A percentile compares a stretch with the other conserved stretches of the same genome.
phyloP scores from a whole-genome alignment of 2,329 filamentous ascomycete genomes.

The Thelonectria blattea region DNA sequence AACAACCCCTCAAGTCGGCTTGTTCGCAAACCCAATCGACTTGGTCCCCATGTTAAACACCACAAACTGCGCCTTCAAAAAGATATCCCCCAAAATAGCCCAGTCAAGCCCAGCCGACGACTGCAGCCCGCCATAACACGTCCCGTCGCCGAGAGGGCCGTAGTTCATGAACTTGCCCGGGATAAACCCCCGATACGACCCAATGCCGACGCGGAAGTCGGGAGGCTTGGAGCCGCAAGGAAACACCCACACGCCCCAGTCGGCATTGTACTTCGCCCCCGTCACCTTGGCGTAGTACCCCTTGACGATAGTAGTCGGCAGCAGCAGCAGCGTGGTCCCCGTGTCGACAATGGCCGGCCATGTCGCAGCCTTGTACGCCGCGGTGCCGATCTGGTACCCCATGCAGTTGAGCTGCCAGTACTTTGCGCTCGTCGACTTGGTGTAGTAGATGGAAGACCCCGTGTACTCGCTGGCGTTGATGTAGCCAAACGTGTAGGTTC shows the following conservation, averaged over 20 bases:
- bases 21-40: conserved; percentile 49
- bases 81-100: conserved; percentile 48
- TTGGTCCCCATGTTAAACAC: conserved; percentile 46
- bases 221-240: conserved; percentile 60
- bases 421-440: conserved; percentile 54
- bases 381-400: conserved; percentile 59
- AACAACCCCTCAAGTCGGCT: conserved; percentile 30
- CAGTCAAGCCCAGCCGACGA: conserved; percentile 45
- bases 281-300: conserved; percentile 66
- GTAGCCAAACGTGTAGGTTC: conserved; percentile 51
- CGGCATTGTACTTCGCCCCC: conserved; percentile 53
- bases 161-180: conserved; percentile 49
- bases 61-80: conserved; percentile 53
- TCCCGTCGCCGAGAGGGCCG: conserved; percentile 31
- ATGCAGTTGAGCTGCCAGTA: conserved; percentile 68
- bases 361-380: conserved; percentile 35
- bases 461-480: conserved; percentile 64
- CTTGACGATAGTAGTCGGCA: conserved; percentile 58
- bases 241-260: conserved; percentile 63
- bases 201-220: conserved; percentile 46
- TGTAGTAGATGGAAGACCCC: conserved; percentile 60
- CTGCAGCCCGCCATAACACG: conserved; percentile 49
- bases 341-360: conserved; percentile 70
- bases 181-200: conserved; percentile 42
- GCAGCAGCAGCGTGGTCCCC: conserved; percentile 70